Conservation (phyloP, 2,329 filamentous ascomycete species). For the Calonectria naviculata region DNA sequence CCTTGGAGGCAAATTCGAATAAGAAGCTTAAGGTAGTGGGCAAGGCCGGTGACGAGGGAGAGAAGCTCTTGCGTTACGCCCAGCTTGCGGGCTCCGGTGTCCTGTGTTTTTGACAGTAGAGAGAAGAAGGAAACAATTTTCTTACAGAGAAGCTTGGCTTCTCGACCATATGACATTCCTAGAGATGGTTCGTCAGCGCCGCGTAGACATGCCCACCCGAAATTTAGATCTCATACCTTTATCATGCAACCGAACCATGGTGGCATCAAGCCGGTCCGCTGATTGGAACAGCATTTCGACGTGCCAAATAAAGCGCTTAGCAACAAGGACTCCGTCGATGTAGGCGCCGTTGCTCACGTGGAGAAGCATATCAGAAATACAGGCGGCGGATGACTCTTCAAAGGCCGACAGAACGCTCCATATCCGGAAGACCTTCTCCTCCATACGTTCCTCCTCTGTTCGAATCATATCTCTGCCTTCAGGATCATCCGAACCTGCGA, state of each 20-base stretch:
- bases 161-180: constrained; percentile 91
- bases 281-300: constrained; percentile 93
- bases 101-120: constrained; percentile 92
- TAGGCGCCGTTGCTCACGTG: constrained; percentile 99
- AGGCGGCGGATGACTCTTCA: constrained; percentile 96
- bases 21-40: constrained; percentile 96
- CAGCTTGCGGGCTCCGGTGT: constrained; percentile 87
- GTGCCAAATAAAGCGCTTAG: constrained; percentile 95
- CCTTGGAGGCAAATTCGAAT: constrained; percentile 98
- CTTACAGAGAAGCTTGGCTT: constrained; percentile 99
- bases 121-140: constrained; percentile 99
- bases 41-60: constrained; percentile 94
- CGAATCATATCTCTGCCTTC: constrained; percentile 81
- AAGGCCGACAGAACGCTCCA: constrained; percentile 98
- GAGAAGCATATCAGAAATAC: constrained; percentile 98
- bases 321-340: constrained; percentile 92
- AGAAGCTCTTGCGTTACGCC: constrained; percentile 98
- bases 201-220: not conserved
- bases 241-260: constrained; percentile 74
- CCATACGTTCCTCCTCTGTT: constrained; percentile 91
- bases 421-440: constrained; percentile 97
- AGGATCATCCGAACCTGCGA: constrained; percentile 57
- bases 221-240: constrained; percentile 70
- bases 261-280: constrained; percentile 84
- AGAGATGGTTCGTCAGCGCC: constrained; percentile 28